phyloP scores from a whole-genome alignment of 2,329 filamentous ascomycete genomes.

The Sarocladium kiliense region DNA sequence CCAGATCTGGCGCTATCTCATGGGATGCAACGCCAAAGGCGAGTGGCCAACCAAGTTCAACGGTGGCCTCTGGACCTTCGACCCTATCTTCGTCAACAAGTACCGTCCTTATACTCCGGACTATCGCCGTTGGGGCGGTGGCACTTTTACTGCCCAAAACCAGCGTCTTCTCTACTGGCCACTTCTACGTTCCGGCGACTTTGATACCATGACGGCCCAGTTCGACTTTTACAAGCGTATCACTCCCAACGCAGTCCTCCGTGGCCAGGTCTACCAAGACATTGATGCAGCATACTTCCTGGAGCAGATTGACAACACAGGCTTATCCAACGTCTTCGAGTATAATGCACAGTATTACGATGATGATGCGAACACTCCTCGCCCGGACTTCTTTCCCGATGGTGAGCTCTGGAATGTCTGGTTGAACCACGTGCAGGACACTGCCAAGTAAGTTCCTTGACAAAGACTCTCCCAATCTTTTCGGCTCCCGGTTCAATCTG shows the following conservation, averaged over 20 bases:
- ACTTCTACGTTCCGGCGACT: conserved; percentile 9
- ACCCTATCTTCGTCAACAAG: conserved; percentile 9
- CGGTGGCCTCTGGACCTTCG: conserved; percentile 11
- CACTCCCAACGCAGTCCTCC: conserved; percentile 9
- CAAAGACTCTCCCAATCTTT: too few species aligned
- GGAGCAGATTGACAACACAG: conserved; percentile 10
- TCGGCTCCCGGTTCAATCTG: too few species aligned
- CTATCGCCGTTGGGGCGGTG: conserved; percentile 10
- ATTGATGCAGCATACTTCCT: conserved; percentile 8
- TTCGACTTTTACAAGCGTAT: conserved; percentile 11
- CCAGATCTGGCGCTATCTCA: conserved; percentile 11
- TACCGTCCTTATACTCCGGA: conserved; percentile 9
- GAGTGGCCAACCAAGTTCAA: conserved; percentile 12
- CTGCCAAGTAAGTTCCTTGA: conserved; percentile 8
- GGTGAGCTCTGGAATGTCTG: conserved; percentile 11
- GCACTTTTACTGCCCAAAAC: conserved; percentile 10
- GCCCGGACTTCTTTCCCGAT: conserved; percentile 8
- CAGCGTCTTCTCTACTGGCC: conserved; percentile 10
- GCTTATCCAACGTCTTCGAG: conserved; percentile 9
- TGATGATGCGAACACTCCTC: conserved; percentile 4
- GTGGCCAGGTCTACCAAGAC: conserved; percentile 8
- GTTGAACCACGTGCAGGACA: conserved; percentile 10
- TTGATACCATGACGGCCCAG: conserved; percentile 8
- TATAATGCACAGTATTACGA: conserved; percentile 11
- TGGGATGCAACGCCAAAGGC: conserved; percentile 10